These are phyloP conservation scores for Calendula officinalis DNA, from an alignment of 129 eudicot genomes.

Conservation along the genomic window DNA sequence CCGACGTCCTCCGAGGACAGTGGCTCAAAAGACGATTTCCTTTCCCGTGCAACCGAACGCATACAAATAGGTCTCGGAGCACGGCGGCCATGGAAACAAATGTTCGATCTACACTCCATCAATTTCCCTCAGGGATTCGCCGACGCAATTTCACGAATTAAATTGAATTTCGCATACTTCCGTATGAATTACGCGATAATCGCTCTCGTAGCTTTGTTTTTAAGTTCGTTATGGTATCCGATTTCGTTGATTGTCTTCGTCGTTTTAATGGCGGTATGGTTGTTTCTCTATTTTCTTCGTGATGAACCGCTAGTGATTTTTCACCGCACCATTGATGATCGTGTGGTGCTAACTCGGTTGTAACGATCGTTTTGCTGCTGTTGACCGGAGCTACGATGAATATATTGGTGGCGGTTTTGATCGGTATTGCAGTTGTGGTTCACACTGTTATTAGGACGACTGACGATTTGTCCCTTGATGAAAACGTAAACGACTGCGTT, in stretches of 20 bases:
- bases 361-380: constrained; percentile 49
- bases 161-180: constrained; percentile 53
- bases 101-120: constrained; percentile 43
- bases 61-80: constrained; percentile 37
- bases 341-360: constrained; percentile 37
- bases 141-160: constrained; percentile 44
- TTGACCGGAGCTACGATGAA: constrained; percentile 53
- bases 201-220: constrained; percentile 41
- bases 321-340: constrained; percentile 40
- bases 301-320: constrained; percentile 50
- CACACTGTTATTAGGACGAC: constrained; percentile 64
- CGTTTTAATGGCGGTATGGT: constrained; percentile 51
- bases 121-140: constrained; percentile 34
- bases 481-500: constrained; percentile 56
- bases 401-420: constrained; percentile 43
- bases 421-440: constrained; percentile 53
- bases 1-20: constrained; percentile 44
- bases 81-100: constrained; percentile 64
- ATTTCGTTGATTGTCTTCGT: constrained; percentile 59
- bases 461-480: constrained; percentile 59
- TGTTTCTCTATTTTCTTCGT: constrained; percentile 62
- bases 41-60: constrained; percentile 60
- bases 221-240: constrained; percentile 65
- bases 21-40: constrained; percentile 36
- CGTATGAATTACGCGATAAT: constrained; percentile 58